phyloP scores from a whole-genome alignment of 805 yeast genomes.

The Lachancea thermotolerans region DNA sequence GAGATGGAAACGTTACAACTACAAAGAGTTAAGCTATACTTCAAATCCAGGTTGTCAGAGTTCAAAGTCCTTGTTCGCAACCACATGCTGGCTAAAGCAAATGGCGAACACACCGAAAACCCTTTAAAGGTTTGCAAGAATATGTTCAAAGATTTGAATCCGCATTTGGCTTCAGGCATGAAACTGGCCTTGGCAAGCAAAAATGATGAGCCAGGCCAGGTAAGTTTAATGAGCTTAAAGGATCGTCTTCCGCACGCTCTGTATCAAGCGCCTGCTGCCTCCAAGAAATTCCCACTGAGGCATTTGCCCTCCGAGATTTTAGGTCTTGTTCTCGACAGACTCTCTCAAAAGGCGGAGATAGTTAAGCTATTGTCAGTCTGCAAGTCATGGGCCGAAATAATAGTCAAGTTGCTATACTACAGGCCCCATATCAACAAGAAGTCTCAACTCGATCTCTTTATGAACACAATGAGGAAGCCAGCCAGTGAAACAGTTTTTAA shows the following conservation, averaged over 20 bases:
- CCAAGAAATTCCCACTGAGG: constrained; percentile 22
- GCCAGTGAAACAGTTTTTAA: constrained; percentile 49
- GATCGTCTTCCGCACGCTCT: constrained; percentile 3
- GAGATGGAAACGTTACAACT: constrained; percentile 29
- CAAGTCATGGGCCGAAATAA: constrained; percentile 69
- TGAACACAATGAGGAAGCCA: constrained; percentile 26
- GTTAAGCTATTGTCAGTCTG: constrained; percentile 65
- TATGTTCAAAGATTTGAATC: constrained; percentile 19
- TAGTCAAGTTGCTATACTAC: constrained; percentile 79
- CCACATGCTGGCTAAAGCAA: constrained; percentile 15
- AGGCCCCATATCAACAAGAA: constrained; percentile 67
- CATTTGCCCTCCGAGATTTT: constrained; percentile 50
- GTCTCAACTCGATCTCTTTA: constrained; percentile 41
- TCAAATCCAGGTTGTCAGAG: constrained; percentile 21
- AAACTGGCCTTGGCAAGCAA: constrained; percentile 8
- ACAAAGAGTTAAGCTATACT: constrained; percentile 22
- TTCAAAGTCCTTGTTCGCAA: constrained; percentile 22
- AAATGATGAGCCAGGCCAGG: constrained; percentile 1
- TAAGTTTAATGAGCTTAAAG: neutral
- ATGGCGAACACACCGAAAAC: constrained; percentile 15
- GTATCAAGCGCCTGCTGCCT: neutral
- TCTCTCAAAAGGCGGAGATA: constrained; percentile 53
- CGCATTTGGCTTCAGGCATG: constrained; percentile 15
- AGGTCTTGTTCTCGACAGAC: constrained; percentile 56
- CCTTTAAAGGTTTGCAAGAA: constrained; percentile 15